phyloP scores from a whole-genome alignment of 345 rosid species.

The Rhodamnia rubescens region DNA sequence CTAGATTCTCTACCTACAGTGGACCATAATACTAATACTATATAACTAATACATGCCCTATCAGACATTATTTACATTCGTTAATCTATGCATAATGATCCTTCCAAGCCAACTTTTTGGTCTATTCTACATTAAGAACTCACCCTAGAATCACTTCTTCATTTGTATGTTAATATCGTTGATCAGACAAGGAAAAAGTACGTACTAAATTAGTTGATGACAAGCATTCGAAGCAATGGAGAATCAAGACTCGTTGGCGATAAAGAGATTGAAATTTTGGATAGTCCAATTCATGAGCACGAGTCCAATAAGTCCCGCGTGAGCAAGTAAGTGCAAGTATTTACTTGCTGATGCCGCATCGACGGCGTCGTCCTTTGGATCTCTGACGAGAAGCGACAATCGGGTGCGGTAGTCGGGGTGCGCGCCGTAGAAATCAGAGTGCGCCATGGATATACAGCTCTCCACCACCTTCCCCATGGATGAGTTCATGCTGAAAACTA shows the following conservation, averaged over 20 bases:
- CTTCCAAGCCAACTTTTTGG: background rate
- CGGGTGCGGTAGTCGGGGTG: conserved; percentile 3
- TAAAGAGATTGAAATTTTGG: background rate
- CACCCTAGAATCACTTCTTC: background rate
- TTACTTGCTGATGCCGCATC: background rate
- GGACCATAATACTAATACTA: background rate
- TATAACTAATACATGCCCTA: background rate
- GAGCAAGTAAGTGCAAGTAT: background rate
- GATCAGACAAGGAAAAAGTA: background rate
- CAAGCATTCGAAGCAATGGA: background rate
- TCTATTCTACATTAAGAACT: background rate
- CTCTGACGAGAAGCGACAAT: background rate
- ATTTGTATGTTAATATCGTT: too few species aligned
- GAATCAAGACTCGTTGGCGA: background rate
- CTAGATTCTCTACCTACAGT: background rate
- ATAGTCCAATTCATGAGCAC: background rate
- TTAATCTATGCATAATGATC: background rate
- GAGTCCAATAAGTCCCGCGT: background rate
- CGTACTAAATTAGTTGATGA: too few species aligned
- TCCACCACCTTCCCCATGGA: background rate
- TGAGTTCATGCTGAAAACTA: background rate
- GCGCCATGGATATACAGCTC: background rate
- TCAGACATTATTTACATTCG: background rate
- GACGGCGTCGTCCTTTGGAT: background rate
- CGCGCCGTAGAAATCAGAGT: conserved; percentile 6